Evolutionary conservation across 192 early-diverging fungal genomes (phyloP).

Genomic region (Lobosporangium transversale): DNA sequence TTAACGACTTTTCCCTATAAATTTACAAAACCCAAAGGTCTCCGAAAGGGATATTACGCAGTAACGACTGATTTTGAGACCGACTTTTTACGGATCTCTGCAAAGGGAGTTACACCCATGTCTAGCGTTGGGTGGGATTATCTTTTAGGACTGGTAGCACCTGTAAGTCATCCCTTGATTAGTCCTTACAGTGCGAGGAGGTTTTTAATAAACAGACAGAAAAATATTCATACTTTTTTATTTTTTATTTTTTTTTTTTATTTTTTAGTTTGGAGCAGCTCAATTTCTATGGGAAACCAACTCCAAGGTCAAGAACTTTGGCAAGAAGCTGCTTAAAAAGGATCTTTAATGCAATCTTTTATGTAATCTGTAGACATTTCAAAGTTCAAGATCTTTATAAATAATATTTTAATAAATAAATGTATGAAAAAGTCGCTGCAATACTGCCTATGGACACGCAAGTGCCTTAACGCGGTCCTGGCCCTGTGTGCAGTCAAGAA

Average conservation of each 20-base stretch:
- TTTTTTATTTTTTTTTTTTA: background rate
- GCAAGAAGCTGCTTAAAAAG: constrained; percentile 44
- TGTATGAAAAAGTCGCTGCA: constrained; percentile 17
- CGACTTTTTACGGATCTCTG: constrained; percentile 32
- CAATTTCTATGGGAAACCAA: constrained; percentile 34
- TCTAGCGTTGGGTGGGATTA: constrained; percentile 31
- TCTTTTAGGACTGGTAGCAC: constrained; percentile 23
- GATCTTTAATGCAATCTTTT: constrained; percentile 23
- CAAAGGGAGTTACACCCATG: constrained; percentile 29
- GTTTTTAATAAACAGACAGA: background rate
- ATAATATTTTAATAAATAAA: background rate
- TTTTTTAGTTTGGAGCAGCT: constrained; percentile 23
- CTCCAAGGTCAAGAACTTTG: constrained; percentile 33
- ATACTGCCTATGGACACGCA: constrained; percentile 42
- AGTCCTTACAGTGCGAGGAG: too few species aligned
- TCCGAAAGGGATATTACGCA: constrained; percentile 37
- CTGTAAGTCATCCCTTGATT: constrained; percentile 39
- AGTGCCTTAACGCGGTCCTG: constrained; percentile 39
- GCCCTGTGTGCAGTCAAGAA: constrained; percentile 45
- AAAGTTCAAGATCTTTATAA: background rate
- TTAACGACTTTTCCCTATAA: background rate
- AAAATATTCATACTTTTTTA: background rate
- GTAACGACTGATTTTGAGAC: constrained; percentile 48
- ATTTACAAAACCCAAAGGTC: too few species aligned
- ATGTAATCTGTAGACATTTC: too few species aligned